These are phyloP conservation scores for Suhomyces taliae DNA, from an alignment of 1,139 yeast species.

Conservation along the genomic window DNA sequence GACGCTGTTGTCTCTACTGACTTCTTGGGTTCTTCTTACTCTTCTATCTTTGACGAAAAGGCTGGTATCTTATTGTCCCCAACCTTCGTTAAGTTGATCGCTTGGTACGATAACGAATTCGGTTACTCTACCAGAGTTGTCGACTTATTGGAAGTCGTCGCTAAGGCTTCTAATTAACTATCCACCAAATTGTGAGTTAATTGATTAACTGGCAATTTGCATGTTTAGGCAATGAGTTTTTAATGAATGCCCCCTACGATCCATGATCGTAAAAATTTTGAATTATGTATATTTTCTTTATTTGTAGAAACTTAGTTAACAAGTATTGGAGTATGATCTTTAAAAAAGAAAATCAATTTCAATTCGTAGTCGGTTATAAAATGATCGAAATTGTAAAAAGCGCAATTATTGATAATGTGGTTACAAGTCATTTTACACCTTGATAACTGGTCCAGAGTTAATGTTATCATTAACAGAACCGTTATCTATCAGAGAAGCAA, in stretches of 20 bases:
- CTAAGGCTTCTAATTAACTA: constrained; percentile 37
- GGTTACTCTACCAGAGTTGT: constrained; percentile 94
- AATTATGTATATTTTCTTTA: too few relatives aligned
- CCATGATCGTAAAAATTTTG: neutral
- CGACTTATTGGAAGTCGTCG: constrained; percentile 76
- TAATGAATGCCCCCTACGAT: constrained; percentile 5
- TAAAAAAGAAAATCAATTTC: too few relatives aligned
- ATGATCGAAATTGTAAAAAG: too few relatives aligned
- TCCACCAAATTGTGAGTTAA: constrained; percentile 16
- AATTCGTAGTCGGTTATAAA: too few relatives aligned
- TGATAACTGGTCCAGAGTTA: too few relatives aligned
- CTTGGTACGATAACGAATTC: constrained; percentile 91
- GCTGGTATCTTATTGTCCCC: constrained; percentile 85
- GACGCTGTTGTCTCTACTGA: constrained; percentile 86
- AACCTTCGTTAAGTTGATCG: constrained; percentile 79
- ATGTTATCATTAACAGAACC: too few relatives aligned
- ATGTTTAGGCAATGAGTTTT: constrained; percentile 2
- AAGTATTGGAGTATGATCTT: too few relatives aligned
- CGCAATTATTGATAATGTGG: too few relatives aligned
- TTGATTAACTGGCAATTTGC: constrained; percentile 6
- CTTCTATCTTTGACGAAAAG: constrained; percentile 80
- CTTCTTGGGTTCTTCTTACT: constrained; percentile 75
- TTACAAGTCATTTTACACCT: too few relatives aligned
- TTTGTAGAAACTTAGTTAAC: too few relatives aligned
- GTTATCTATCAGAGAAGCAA: too few relatives aligned